Evolutionary conservation across 2,329 filamentous ascomycete genomes (phyloP), one percentile per base, ranked within the genome.

Genomic region (Penicillium griseofulvum): DNA sequence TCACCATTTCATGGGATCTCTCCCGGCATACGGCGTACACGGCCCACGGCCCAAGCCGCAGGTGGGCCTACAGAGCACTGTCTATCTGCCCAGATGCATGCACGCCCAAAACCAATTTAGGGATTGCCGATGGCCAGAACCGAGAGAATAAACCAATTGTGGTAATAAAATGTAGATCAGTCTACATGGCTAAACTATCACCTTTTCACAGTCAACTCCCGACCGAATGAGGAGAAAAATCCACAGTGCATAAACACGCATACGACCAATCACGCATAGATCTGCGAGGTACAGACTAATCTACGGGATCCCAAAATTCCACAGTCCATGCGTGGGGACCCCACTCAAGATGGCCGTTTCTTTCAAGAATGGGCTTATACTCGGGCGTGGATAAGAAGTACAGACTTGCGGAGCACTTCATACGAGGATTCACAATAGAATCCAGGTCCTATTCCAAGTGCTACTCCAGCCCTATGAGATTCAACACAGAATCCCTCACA

Each of bases 21-120:
- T 49, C 60, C 61, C 62, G 56, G 29, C 36, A 58, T 33, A 39
- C 49, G 29, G 17, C 22, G 28, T 6, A 45, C 19, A 12, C 17
- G 17, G 29, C 29, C 29, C 17, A 61, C 52, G 53, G 56, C 52
- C 55, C 51, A 59, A 59, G 57, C 62, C 61, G 57, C 49, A 56
- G 55, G 58, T 64, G 61, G 63, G 58, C 56, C 60, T 6, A 54
- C 31, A 16, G 34, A 24, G 47, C 48, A 43, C 24, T 45, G 49
- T 52, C 57, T 49, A 50, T 59, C 57, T 50, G 17, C 36, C n/a
- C 39, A 9, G 33, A 45, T 39, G 11, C 49, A 48, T 41, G 43
- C 51, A 58, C 29, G n/a, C 10, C n/a, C n/a, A 28, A 28, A 34
- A n/a, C 12, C 29, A 41, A 26, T 31, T 9, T 19, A 26, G 29